These are phyloP conservation scores for Talaromyces sp. DNA, from an alignment of 2,329 filamentous ascomycete species.

Conservation along the genomic window DNA sequence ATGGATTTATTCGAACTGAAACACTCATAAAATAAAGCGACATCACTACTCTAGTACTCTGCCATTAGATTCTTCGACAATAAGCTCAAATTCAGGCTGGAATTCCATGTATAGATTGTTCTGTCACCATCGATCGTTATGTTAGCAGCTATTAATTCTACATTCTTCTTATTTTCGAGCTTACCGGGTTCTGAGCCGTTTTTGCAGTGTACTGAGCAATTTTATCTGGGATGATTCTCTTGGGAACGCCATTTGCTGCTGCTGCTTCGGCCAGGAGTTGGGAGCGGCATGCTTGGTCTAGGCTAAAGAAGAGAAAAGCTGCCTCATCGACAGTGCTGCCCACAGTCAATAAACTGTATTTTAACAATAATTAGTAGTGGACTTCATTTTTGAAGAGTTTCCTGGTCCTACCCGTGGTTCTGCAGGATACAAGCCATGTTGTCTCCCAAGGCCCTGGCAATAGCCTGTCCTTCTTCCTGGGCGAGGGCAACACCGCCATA, in stretches of 20 bases:
- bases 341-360: conserved; percentile 31
- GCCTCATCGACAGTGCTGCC: conserved; percentile 38
- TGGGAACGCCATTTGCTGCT: conserved; percentile 32
- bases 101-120: conserved; percentile 36
- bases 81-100: conserved; percentile 32
- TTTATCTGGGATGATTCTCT: conserved; percentile 27
- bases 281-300: conserved; percentile 37
- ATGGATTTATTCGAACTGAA: background rate
- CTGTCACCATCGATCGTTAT: conserved; percentile 12
- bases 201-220: conserved; percentile 31
- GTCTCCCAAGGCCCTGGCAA: conserved; percentile 33
- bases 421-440: conserved; percentile 37
- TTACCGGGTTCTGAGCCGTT: conserved; percentile 30
- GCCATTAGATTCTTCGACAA: conserved; percentile 33
- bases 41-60: conserved; percentile 19
- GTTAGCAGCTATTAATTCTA: background rate
- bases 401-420: conserved; percentile 30
- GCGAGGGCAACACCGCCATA: conserved; percentile 38
- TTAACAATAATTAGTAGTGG: conserved; percentile 15
- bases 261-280: conserved; percentile 37
- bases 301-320: conserved; percentile 32
- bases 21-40: background rate
- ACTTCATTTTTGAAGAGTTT: background rate
- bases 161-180: background rate
- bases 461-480: conserved; percentile 33